These are phyloP conservation scores for Paracamarosporium sp. DNA, from an alignment of 2,329 filamentous ascomycete species.

Conservation along the genomic window DNA sequence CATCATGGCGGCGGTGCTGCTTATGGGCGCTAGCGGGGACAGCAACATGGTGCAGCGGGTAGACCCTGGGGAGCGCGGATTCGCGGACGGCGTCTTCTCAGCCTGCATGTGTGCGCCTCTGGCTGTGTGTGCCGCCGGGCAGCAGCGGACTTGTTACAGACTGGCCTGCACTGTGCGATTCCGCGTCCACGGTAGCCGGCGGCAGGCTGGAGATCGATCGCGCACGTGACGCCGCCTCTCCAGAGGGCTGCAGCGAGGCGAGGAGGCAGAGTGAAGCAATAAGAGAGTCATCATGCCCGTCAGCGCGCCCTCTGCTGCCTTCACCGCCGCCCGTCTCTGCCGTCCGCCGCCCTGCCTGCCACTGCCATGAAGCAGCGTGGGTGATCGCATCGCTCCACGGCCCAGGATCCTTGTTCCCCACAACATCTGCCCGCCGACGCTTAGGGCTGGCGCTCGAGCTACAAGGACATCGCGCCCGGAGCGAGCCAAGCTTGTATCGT, in stretches of 20 bases:
- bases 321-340: slow-evolving; percentile 4
- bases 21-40: background rate
- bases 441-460: slow-evolving; percentile 26
- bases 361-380: background rate
- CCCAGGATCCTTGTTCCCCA: slow-evolving; percentile 19
- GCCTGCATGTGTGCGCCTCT: slow-evolving; percentile 6
- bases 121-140: background rate
- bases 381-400: slow-evolving; percentile 9
- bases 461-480: slow-evolving; percentile 20
- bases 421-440: slow-evolving; percentile 11
- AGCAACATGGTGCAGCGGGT: too few relatives aligned
- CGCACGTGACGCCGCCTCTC: slow-evolving; percentile 5
- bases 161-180: background rate
- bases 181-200: background rate
- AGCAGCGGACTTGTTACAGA: background rate
- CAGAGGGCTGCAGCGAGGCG: background rate
- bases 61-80: too few relatives aligned
- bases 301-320: background rate
- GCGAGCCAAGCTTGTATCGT: slow-evolving; percentile 24
- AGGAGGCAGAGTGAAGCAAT: background rate
- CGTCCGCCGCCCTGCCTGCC: background rate
- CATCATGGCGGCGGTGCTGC: slow-evolving; percentile 11
- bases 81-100: too few relatives aligned
- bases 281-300: background rate
- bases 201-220: background rate